A percentile compares a stretch with the other conserved stretches of the same genome.
Conservation (phyloP, 257 asterid species). For the Solanum acaule region DNA sequence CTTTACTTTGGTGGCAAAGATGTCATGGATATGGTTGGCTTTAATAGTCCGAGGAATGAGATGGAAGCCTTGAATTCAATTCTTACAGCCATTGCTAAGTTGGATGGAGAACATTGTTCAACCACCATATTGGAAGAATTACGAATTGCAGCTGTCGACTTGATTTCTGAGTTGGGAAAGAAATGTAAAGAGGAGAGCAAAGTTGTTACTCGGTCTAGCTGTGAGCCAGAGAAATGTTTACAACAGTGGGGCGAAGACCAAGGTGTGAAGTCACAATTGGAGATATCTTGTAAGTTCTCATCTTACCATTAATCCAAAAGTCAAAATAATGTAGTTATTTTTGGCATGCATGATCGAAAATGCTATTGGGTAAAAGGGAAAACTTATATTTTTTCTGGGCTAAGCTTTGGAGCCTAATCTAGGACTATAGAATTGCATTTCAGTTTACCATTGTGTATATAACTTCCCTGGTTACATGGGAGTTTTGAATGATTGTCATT, state of each 20-base stretch:
- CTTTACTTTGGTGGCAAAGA: conserved; percentile 58
- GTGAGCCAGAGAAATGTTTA: conserved; percentile 46
- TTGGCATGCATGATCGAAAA: neutral
- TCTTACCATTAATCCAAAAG: neutral
- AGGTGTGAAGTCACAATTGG: conserved; percentile 57
- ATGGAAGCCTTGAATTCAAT: conserved; percentile 67
- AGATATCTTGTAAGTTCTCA: conserved; percentile 55
- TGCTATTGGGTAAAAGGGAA: neutral
- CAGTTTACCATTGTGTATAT: neutral
- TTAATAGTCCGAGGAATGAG: conserved; percentile 71
- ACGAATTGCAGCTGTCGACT: conserved; percentile 24
- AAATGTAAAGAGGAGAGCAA: conserved; percentile 30
- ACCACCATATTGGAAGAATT: conserved; percentile 21
- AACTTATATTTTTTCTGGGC: neutral
- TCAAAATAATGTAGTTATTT: neutral
- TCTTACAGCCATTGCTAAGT: conserved; percentile 37
- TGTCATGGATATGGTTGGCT: conserved; percentile 15
- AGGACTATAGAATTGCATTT: neutral
- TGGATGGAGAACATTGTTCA: conserved; percentile 10
- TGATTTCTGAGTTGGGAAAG: conserved; percentile 46
- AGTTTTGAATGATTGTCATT: neutral
- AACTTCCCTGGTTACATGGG: neutral
- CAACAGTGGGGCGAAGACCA: conserved; percentile 57
- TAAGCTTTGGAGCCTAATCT: neutral
- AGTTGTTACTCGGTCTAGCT: conserved; percentile 19